Base-by-base conservation (phyloP, 2,329 filamentous ascomycete genomes). In the Cordyceps farinosa region DNA sequence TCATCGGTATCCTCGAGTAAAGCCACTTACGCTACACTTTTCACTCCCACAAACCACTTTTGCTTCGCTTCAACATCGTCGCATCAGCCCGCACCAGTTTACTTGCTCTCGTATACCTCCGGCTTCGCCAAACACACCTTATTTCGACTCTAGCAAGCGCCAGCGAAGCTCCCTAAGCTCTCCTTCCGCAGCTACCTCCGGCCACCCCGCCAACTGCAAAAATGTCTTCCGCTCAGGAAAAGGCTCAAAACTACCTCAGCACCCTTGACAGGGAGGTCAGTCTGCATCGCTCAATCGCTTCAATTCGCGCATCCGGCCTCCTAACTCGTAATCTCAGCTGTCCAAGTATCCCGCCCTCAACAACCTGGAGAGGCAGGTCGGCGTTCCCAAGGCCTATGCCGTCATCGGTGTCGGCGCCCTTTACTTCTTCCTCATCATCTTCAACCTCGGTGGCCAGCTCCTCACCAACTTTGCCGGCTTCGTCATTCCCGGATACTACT, bases 351-450 rank as follows among this genome's bases (percentile, higher is more conserved):
- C 89, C 71, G 79, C 84, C 72, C 85, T 95, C 76, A 90, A 88
- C 84, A 92, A 94, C 80, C 84, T 95, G 72, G 91, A 96, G 86
- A 90, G 88, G 84, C 87, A 90, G 78, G 90, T 89, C 68, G 87
- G 85, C 64, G 84, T 95, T 57, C 91, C 91, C 75, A 96, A 96
- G 84, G 89, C 90, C 72, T 95, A 96, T 76, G 89, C 87, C 68
- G 84, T 90, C 73, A 87, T 94, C 70, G 91, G 91, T 71, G 74
- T 91, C 64, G 88, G 78, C 65, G 87, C 87, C 58, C 85, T 93
- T 69, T 96, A 96, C 84, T 92, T 95, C 81, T 92, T 94, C 82
- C 86, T 95, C 70, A 91, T 95, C 79, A 87, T 95, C 81, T 92
- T 96, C 84, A 96, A 96, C 85, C 90, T 95, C 68, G 91, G 89